phyloP scores from a whole-genome alignment of 1,284 basidiomycete species.

The Malassezia sp. region DNA sequence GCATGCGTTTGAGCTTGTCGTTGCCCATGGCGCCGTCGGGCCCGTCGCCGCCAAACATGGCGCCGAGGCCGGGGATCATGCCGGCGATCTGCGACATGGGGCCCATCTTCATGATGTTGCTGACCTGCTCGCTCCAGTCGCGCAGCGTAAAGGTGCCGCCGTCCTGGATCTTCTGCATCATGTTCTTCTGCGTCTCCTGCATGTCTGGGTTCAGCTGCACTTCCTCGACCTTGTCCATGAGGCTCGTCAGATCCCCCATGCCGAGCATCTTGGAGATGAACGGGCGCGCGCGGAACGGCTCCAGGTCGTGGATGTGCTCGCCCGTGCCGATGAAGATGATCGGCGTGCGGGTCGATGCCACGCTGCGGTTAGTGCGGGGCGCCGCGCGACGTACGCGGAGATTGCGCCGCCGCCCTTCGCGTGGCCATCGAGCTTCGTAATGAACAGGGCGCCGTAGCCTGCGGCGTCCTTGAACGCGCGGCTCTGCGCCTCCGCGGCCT shows the following conservation, averaged over 20 bases:
- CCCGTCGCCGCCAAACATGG: slow-evolving; percentile 55
- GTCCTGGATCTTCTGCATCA: slow-evolving; percentile 94
- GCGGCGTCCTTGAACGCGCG: slow-evolving; percentile 95
- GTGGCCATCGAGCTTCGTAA: slow-evolving; percentile 99
- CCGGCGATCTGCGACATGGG: slow-evolving; percentile 94
- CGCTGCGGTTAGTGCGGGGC: too few relatives aligned
- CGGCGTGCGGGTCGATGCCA: slow-evolving; percentile 93
- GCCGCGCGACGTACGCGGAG: too few relatives aligned
- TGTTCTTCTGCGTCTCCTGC: slow-evolving; percentile 82
- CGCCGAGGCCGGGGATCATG: slow-evolving; percentile 94
- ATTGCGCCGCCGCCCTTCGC: slow-evolving; percentile 99
- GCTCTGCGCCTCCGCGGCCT: slow-evolving; percentile 92
- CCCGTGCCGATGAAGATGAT: slow-evolving; percentile 98
- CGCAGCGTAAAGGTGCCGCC: slow-evolving; percentile 82
- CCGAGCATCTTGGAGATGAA: slow-evolving; percentile 95
- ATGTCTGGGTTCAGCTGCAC: slow-evolving; percentile 54
- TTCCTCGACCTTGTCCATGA: slow-evolving; percentile 61
- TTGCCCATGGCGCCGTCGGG: slow-evolving; percentile 85
- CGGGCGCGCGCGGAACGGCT: slow-evolving; percentile 86
- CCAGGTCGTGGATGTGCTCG: slow-evolving; percentile 89
- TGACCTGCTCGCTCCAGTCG: slow-evolving; percentile 94
- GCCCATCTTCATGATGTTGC: slow-evolving; percentile 97
- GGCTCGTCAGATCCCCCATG: slow-evolving; percentile 85
- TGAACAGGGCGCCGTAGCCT: slow-evolving; percentile 95
- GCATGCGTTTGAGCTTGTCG: slow-evolving; percentile 80